Base-by-base conservation (phyloP, 768 basidiomycete species). In the Mycena filopes region DNA sequence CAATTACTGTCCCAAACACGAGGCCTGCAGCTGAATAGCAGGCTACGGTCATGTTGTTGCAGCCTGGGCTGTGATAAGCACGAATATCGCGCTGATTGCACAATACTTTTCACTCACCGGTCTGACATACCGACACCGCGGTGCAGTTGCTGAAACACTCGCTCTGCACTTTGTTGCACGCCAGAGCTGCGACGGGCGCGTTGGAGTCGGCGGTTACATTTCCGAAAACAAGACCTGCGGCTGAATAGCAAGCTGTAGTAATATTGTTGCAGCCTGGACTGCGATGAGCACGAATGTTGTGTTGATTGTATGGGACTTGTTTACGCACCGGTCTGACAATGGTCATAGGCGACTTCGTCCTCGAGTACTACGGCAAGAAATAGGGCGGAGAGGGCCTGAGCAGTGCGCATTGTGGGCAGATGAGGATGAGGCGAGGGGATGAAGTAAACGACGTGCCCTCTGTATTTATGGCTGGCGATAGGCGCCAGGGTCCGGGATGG, bases 71-170 rank as follows among this genome's bases (percentile, higher is more conserved):
- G n/a, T n/a, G n/a, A n/a, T n/a, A n/a, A n/a, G n/a, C n/a, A n/a
- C n/a, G n/a, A n/a, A n/a, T n/a, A n/a, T n/a, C n/a, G n/a, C n/a
- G n/a, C n/a, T n/a, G n/a, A n/a, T n/a, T n/a, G n/a, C n/a, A n/a
- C n/a, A n/a, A n/a, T n/a, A n/a, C n/a, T n/a, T n/a, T n/a, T n/a
- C n/a, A n/a, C n/a, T n/a, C n/a, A n/a, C n/a, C 31, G 31, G 31
- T 33, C 12, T 79, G 21, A 80, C 81, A 8, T 33, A 12, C 31
- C 12, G 5, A 12, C 12, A 78, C 63, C 0, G 75, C 64, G 0
- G 80, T 81, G 65, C 83, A 84, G 0, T 77, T 72, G 2, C 78
- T 74, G n/a, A 77, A 76, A 64, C 83, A 84, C 0, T 74, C 75
- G 0, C 84, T 84, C 13, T 83, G 75, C 0, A 72, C 80, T 40